Evolutionary conservation across 1,284 basidiomycete species (phyloP).

Genomic region (Moniliophthora roreri): DNA sequence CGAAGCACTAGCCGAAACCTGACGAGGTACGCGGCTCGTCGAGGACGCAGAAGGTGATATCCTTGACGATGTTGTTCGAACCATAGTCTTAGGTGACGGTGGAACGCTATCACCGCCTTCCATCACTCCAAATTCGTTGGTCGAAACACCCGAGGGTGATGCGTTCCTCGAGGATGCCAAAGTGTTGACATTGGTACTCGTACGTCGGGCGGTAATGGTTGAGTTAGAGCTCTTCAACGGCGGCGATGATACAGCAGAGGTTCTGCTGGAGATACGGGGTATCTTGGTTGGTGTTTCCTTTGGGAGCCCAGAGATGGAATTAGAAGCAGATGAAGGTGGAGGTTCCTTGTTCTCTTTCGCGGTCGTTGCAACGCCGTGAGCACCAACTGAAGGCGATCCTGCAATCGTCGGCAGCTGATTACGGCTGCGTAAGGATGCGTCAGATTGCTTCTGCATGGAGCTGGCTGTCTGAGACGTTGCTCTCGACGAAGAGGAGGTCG

Average conservation of each 20-base stretch:
- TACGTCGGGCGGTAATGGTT: constrained; percentile 52
- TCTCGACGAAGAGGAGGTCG: constrained; percentile 53
- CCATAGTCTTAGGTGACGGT: constrained; percentile 37
- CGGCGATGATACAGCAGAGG: constrained; percentile 68
- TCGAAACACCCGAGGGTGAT: constrained; percentile 53
- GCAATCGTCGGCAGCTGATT: constrained; percentile 84
- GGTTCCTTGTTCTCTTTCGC: constrained; percentile 56
- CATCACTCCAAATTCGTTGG: constrained; percentile 79
- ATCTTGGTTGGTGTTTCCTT: constrained; percentile 94
- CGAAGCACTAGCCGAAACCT: constrained; percentile 52
- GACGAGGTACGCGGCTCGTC: constrained; percentile 62
- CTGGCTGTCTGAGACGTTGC: constrained; percentile 74
- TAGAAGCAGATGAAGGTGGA: constrained; percentile 50
- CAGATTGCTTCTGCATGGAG: constrained; percentile 80
- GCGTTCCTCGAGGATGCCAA: constrained; percentile 56
- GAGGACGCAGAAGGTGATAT: constrained; percentile 52
- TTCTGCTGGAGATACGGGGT: constrained; percentile 84
- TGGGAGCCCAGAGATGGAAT: constrained; percentile 48
- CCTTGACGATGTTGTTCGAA: constrained; percentile 41
- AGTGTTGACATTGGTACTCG: constrained; percentile 56
- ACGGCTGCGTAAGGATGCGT: constrained; percentile 72
- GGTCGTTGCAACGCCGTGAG: constrained; percentile 48
- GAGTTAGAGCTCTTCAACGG: constrained; percentile 53
- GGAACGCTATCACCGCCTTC: constrained; percentile 47
- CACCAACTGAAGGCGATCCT: constrained; percentile 84